Percentiles rank a stretch among this genome's conserved stretches.
These are phyloP conservation scores for Eucalyptus cladocalyx DNA, from an alignment of 345 rosid genomes.

Conservation along the genomic window DNA sequence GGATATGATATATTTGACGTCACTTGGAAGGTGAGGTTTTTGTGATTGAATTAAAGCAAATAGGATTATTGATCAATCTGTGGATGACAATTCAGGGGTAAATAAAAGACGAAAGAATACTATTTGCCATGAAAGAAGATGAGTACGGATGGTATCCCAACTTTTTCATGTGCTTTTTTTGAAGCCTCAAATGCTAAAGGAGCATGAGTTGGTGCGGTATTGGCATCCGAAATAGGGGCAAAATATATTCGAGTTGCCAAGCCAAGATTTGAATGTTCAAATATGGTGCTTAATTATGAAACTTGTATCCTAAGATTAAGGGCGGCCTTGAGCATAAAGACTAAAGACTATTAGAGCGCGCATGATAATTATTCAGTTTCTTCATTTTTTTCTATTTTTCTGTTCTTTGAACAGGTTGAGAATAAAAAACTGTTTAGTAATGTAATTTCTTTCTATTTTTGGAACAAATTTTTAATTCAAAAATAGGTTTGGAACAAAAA, in stretches of 20 bases:
- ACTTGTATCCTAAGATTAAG: neutral
- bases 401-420: rapidly evolving
- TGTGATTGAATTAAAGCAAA: neutral
- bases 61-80: neutral
- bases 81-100: neutral
- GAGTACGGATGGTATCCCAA: neutral
- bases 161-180: neutral
- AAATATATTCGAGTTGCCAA: neutral
- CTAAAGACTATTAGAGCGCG: rapidly evolving
- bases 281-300: neutral
- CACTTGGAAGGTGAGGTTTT: neutral
- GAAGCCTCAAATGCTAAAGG: neutral
- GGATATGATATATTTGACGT: neutral
- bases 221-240: neutral
- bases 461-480: too few relatives aligned
- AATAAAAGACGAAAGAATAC: neutral
- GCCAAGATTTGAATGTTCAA: neutral
- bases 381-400: too few relatives aligned
- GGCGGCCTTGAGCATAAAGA: neutral
- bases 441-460: too few relatives aligned
- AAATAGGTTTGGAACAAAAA: too few relatives aligned
- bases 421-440: too few relatives aligned
- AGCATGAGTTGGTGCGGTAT: neutral
- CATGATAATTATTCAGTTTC: too few relatives aligned
- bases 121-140: neutral